These are phyloP conservation scores for Botryotinia calthae DNA, from an alignment of 2,329 filamentous ascomycete species.

Conservation along the genomic window DNA sequence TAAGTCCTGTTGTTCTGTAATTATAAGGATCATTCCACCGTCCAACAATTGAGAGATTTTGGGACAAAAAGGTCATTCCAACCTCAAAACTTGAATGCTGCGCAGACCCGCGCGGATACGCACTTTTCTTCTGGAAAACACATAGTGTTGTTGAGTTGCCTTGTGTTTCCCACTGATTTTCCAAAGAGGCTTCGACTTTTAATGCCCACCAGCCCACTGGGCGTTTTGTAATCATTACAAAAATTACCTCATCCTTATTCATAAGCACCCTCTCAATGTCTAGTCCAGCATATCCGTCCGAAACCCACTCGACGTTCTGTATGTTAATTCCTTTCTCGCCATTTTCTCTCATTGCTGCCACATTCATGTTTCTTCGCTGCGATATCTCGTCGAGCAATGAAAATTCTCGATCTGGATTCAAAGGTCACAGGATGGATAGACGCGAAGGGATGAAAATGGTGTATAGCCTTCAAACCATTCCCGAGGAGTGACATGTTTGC, in stretches of 20 bases:
- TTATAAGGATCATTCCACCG: neutral
- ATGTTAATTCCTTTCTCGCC: neutral
- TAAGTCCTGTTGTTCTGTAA: neutral
- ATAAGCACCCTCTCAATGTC: neutral
- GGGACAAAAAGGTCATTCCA: neutral
- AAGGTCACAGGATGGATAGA: neutral
- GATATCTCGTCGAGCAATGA: neutral
- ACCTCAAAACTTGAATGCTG: neutral
- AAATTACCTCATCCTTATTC: too few species aligned
- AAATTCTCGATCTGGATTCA: neutral
- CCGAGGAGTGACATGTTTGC: slow-evolving; percentile 4
- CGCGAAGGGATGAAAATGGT: neutral
- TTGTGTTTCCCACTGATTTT: neutral
- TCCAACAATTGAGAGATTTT: neutral
- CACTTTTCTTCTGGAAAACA: neutral
- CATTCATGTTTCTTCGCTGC: neutral
- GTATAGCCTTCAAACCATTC: slow-evolving; percentile 13
- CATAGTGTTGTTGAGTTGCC: neutral
- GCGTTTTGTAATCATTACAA: neutral
- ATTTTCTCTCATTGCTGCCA: neutral
- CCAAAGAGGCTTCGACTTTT: neutral
- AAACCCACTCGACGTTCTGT: neutral
- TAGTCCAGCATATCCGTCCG: neutral
- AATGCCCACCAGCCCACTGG: neutral
- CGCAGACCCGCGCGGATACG: slow-evolving; percentile 6